A percentile compares a stretch with the other conserved stretches of the same genome.
Conservation (phyloP, 2,329 filamentous ascomycete species). For the Iodosphaeria phyllophila region DNA sequence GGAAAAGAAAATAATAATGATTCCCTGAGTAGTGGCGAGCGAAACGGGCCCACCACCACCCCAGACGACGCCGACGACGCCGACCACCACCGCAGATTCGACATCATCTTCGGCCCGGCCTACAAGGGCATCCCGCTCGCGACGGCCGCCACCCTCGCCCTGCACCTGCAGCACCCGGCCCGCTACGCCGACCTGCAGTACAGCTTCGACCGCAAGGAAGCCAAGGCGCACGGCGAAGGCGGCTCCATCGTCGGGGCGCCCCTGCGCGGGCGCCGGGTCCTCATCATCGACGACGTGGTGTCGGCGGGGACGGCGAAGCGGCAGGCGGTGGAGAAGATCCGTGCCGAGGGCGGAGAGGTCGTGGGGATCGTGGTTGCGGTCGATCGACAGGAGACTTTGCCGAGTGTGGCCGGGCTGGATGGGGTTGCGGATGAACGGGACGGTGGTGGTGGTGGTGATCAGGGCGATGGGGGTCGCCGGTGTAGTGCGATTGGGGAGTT, state of each 20-base stretch:
- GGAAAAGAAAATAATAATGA: no score
- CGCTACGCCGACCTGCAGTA: slow-evolving; percentile 59
- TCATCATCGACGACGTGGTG: slow-evolving; percentile 94
- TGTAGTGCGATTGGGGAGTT: slow-evolving; percentile 83
- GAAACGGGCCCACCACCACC: no score
- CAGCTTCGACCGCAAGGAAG: slow-evolving; percentile 90
- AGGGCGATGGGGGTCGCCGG: no score
- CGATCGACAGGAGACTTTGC: slow-evolving; percentile 72
- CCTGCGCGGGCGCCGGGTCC: slow-evolving; percentile 65
- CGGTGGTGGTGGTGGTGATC: no score
- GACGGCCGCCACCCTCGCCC: slow-evolving; percentile 55
- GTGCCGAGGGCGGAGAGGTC: slow-evolving; percentile 65
- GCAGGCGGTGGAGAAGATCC: slow-evolving; percentile 80
- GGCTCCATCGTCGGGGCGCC: slow-evolving; percentile 80
- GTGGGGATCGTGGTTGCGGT: slow-evolving; percentile 79
- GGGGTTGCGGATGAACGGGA: no score
- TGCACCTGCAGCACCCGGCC: slow-evolving; percentile 47
- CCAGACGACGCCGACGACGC: no score
- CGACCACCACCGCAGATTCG: slow-evolving; percentile 31
- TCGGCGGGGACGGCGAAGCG: slow-evolving; percentile 88
- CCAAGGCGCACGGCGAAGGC: slow-evolving; percentile 89
- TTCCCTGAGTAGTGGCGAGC: no score
- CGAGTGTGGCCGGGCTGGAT: slow-evolving; percentile 33
- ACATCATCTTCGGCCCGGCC: slow-evolving; percentile 81
- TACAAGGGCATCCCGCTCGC: slow-evolving; percentile 97